These are phyloP conservation scores for Rutstroemia sp. DNA, from an alignment of 2,329 filamentous ascomycete genomes.

Conservation along the genomic window DNA sequence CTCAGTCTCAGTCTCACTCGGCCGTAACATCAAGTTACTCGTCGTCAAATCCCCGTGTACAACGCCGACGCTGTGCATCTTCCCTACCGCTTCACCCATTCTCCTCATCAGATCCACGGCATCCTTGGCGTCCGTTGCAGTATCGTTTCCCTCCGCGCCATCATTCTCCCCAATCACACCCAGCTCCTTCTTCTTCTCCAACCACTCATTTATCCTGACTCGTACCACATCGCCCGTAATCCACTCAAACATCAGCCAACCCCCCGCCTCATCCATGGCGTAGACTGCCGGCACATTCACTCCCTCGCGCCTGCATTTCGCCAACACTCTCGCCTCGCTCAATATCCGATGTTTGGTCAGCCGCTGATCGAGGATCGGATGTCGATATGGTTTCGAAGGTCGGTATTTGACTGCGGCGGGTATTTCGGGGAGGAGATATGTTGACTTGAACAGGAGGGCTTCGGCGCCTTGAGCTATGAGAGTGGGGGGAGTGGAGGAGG, in stretches of 20 bases:
- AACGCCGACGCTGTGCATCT: constrained; percentile 74
- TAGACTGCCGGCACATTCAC: constrained; percentile 78
- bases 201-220: constrained; percentile 60
- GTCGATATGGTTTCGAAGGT: constrained; percentile 83
- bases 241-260: constrained; percentile 83
- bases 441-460: constrained; percentile 84
- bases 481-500: constrained; percentile 49
- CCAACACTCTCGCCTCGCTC: constrained; percentile 79
- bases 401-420: constrained; percentile 85
- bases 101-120: constrained; percentile 58
- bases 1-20: constrained; percentile 10
- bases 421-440: constrained; percentile 60
- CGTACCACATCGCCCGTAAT: constrained; percentile 67
- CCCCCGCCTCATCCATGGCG: constrained; percentile 52
- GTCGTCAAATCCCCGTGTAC: constrained; percentile 96
- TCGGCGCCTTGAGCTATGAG: constrained; percentile 93
- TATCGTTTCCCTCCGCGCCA: constrained; percentile 33
- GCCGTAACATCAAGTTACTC: constrained; percentile 83
- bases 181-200: constrained; percentile 37
- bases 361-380: constrained; percentile 79
- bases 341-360: constrained; percentile 82
- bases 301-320: constrained; percentile 70
- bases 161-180: constrained; percentile 25
- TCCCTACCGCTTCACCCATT: constrained; percentile 65
- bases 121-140: constrained; percentile 37